phyloP scores from a whole-genome alignment of 495 filamentous ascomycete genomes.

The Lasiosphaeriaceae sp. region DNA sequence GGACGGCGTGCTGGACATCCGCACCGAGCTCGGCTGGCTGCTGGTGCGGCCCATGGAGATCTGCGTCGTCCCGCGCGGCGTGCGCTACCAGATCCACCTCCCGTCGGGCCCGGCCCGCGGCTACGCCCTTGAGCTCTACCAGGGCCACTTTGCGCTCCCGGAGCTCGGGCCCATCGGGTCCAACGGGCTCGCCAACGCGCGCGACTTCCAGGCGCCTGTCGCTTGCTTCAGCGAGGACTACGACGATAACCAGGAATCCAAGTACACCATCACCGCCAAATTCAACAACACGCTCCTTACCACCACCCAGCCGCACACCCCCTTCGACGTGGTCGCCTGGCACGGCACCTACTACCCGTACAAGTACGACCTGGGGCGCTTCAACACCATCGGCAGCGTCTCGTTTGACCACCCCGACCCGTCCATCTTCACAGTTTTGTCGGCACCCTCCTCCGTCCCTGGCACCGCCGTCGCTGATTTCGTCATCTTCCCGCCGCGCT shows the following conservation, averaged over 20 bases:
- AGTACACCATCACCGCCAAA: constrained; percentile 66
- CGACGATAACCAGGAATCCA: constrained; percentile 31
- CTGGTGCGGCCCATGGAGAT: constrained; percentile 89
- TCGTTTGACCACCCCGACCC: constrained; percentile 81
- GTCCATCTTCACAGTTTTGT: constrained; percentile 77
- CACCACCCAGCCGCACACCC: constrained; percentile 67
- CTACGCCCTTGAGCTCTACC: constrained; percentile 84
- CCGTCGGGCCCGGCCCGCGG: constrained; percentile 62
- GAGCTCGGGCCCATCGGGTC: constrained; percentile 88
- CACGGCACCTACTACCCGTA: constrained; percentile 76
- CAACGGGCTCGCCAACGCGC: constrained; percentile 79
- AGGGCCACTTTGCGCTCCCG: constrained; percentile 78
- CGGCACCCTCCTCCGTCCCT: constrained; percentile 56
- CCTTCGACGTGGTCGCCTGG: constrained; percentile 84
- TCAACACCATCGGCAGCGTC: constrained; percentile 71
- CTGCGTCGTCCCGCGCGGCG: constrained; percentile 78
- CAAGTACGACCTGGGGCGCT: constrained; percentile 83
- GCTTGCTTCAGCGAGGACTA: constrained; percentile 67
- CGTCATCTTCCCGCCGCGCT: constrained; percentile 78
- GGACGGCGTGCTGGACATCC: constrained; percentile 78
- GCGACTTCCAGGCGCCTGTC: constrained; percentile 84
- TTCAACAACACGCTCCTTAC: constrained; percentile 76
- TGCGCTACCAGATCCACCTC: constrained; percentile 72
- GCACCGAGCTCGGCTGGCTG: constrained; percentile 77
- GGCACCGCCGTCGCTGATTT: constrained; percentile 79